Evolutionary conservation across 768 basidiomycete genomes (phyloP).

Genomic region (Leccinum incarnatum): DNA sequence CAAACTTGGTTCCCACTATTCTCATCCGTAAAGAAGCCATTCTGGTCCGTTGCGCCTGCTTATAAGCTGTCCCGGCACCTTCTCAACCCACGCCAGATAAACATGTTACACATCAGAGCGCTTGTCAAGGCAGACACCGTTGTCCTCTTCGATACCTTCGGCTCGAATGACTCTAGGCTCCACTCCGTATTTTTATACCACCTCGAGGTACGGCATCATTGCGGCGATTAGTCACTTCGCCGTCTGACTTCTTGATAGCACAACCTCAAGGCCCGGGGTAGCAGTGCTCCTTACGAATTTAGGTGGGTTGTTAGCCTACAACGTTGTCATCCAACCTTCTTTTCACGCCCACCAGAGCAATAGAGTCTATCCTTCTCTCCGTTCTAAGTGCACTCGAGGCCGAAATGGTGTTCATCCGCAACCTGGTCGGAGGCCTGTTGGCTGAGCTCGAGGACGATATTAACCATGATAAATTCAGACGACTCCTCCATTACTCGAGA

Average conservation of each 20-base stretch:
- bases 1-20: constrained; percentile 93
- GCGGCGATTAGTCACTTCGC: constrained; percentile 10
- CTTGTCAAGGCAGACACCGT: constrained; percentile 92
- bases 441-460: constrained; percentile 95
- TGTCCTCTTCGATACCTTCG: constrained; percentile 89
- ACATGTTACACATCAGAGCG: constrained; percentile 92
- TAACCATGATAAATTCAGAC: constrained; percentile 91
- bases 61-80: constrained; percentile 3
- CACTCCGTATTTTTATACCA: constrained; percentile 89
- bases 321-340: constrained; percentile 3
- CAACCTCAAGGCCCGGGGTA: constrained; percentile 71
- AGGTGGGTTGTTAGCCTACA: constrained; percentile 45
- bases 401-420: constrained; percentile 92
- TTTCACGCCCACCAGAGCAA: constrained; percentile 55
- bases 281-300: constrained; percentile 83
- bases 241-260: constrained; percentile 48
- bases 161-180: constrained; percentile 79
- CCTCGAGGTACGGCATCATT: constrained; percentile 56
- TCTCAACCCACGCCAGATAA: constrained; percentile 52
- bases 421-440: constrained; percentile 84
- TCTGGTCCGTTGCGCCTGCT: constrained; percentile 52
- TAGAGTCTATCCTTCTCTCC: constrained; percentile 90
- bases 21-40: constrained; percentile 85
- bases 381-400: constrained; percentile 92
- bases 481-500: constrained; percentile 88